Base-by-base conservation (phyloP, 768 basidiomycete species). In the Collybia nuda region DNA sequence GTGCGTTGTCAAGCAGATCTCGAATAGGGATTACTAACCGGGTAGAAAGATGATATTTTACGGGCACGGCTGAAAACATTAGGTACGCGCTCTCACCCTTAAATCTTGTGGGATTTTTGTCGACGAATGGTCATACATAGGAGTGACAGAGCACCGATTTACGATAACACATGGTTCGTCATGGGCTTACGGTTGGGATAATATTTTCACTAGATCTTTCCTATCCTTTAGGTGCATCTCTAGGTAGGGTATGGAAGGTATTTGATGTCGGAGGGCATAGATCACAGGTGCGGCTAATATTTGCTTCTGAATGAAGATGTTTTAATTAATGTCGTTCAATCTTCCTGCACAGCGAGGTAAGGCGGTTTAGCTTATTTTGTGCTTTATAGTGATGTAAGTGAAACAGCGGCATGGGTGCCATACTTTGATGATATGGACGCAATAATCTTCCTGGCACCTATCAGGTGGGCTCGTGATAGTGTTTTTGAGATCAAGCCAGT, bases 341-440 rank as follows among this genome's bases (percentile, higher is more conserved):
- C 8, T 6, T 48, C 40, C n/a, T 11, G 32, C 37, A n/a, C 52
- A 73, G 72, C 64, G 70, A 67, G 63, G 68, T 68, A 57, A 32
- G 32, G 14, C 6, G 41, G 28, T 19, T 23, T 35, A 5, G 46
- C 37, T 19, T 15, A 23, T 48, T 44, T 56, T 47, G 45, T 47
- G 45, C 37, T 51, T 21, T 14, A 36, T 9, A 21, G 35, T 54
- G 22, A 44, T 52, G 36, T 11, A 14, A 14, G 14, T 29, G 9
- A 24, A 28, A 24, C 54, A 85, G 83, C 75, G 65, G 79, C 82
- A 58, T 80, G 71, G 76, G 72, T 62, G 12, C 76, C 77, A 9
- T 88, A 79, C 64, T 88, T 88, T 42, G 78, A 87, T 64, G 82
- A 87, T 55, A 81, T 86, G 75, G 78, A 86, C 51, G 80, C 81